Evolutionary conservation across 208 protist species (phyloP).

Genomic region (Lotmaria passim): DNA sequence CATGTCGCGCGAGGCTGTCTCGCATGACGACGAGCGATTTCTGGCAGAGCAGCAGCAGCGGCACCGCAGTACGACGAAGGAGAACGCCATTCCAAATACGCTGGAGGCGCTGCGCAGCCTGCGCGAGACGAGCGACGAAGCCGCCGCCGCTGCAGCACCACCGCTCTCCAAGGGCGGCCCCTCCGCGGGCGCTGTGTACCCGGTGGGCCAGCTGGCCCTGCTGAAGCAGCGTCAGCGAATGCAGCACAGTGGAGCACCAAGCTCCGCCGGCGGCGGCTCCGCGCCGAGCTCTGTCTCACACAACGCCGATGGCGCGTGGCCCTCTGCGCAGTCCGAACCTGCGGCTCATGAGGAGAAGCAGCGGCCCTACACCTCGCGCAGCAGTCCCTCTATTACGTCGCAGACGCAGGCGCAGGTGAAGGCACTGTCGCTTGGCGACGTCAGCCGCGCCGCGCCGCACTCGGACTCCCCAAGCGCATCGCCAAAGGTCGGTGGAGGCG

Average conservation of each 20-base stretch:
- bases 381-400: neutral
- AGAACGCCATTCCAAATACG: slow-evolving; percentile 55
- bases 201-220: slow-evolving; percentile 50
- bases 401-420: slow-evolving; percentile 17
- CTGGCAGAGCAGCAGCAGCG: slow-evolving; percentile 24
- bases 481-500: slow-evolving; percentile 8
- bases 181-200: slow-evolving; percentile 17
- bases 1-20: slow-evolving; percentile 38
- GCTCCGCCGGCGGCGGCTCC: neutral
- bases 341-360: slow-evolving; percentile 2
- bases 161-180: slow-evolving; percentile 1
- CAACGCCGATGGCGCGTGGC: slow-evolving; percentile 7
- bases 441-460: slow-evolving; percentile 4
- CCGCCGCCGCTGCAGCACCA: neutral
- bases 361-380: slow-evolving; percentile 9
- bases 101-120: slow-evolving; percentile 72
- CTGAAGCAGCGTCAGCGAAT: slow-evolving; percentile 63
- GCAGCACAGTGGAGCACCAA: slow-evolving; percentile 8
- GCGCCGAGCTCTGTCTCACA: slow-evolving; percentile 1
- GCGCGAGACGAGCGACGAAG: slow-evolving; percentile 32
- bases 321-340: slow-evolving; percentile 15
- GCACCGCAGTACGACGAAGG: slow-evolving; percentile 22
- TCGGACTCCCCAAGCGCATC: slow-evolving; percentile 6
- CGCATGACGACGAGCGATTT: slow-evolving; percentile 32
- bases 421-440: slow-evolving; percentile 41